Conservation (phyloP, 495 filamentous ascomycete species). For the Hyphodiscus hymeniophilus region DNA sequence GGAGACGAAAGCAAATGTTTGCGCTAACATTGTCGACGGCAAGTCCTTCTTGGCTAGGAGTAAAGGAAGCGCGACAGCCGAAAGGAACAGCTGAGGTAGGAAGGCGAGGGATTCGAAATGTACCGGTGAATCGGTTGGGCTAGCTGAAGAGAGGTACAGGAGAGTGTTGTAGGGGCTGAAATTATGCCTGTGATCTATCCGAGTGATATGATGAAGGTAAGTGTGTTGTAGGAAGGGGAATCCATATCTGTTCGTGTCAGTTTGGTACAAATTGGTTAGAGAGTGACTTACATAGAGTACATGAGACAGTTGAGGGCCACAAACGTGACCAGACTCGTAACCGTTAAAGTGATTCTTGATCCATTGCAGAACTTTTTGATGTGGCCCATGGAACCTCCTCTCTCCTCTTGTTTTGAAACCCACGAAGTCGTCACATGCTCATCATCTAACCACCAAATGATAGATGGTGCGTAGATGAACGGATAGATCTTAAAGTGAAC, state of each 20-base stretch:
- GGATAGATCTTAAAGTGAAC: constrained; percentile 99
- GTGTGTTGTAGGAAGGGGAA: constrained; percentile 76
- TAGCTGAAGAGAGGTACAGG: constrained; percentile 72
- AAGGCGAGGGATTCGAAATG: constrained; percentile 78
- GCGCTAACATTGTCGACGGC: constrained; percentile 86
- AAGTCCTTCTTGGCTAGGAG: constrained; percentile 76
- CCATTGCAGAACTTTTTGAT: constrained; percentile 51
- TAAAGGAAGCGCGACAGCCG: constrained; percentile 67
- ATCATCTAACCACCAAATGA: constrained; percentile 79
- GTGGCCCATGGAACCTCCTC: constrained; percentile 10
- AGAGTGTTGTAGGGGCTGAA: constrained; percentile 94
- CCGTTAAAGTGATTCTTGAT: constrained; percentile 50
- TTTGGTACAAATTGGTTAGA: background rate
- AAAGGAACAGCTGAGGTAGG: constrained; percentile 74
- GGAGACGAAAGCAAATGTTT: constrained; percentile 93
- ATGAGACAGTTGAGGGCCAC: constrained; percentile 62
- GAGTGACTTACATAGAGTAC: constrained; percentile 54
- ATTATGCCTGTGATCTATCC: constrained; percentile 95
- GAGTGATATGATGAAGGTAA: constrained; percentile 84
- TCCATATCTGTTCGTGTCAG: constrained; percentile 44
- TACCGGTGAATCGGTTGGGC: constrained; percentile 23
- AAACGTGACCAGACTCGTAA: constrained; percentile 64
- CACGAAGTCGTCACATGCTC: constrained; percentile 36
- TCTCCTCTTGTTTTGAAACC: too few relatives aligned
- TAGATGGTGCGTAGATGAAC: constrained; percentile 82